Evolutionary conservation across 2,329 filamentous ascomycete species (phyloP).

Genomic region (Myriosclerotinia curreyana): DNA sequence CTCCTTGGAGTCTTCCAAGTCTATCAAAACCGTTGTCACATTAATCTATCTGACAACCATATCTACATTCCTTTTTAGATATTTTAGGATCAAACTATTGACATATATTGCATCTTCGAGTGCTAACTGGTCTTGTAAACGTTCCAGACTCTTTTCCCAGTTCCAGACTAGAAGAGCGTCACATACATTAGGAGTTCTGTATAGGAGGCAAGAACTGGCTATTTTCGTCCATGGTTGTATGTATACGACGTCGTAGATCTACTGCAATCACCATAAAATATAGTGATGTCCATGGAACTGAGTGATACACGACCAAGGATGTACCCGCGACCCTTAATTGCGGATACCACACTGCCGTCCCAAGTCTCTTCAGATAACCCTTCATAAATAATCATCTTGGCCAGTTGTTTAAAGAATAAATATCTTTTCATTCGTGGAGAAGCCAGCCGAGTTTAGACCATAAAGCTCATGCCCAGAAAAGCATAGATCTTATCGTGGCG

Average conservation of each 20-base stretch:
- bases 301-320: neutral
- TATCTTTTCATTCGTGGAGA: no score
- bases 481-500: neutral
- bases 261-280: neutral
- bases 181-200: no score
- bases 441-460: neutral
- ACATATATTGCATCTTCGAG: neutral
- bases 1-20: no score
- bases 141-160: neutral
- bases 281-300: neutral
- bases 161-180: neutral
- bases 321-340: neutral
- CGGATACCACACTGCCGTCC: neutral
- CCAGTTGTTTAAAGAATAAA: neutral
- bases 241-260: neutral
- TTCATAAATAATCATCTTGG: neutral
- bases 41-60: neutral
- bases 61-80: neutral
- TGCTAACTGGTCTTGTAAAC: neutral
- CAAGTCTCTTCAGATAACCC: neutral
- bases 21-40: neutral
- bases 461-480: slow-evolving; percentile 11
- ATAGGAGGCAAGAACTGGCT: neutral
- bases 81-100: neutral
- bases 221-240: neutral